Percentiles rank a stretch among this genome's conserved stretches.
Evolutionary conservation across 2,329 filamentous ascomycete genomes (phyloP).

Genomic region (Decorospora gaudefroyi): DNA sequence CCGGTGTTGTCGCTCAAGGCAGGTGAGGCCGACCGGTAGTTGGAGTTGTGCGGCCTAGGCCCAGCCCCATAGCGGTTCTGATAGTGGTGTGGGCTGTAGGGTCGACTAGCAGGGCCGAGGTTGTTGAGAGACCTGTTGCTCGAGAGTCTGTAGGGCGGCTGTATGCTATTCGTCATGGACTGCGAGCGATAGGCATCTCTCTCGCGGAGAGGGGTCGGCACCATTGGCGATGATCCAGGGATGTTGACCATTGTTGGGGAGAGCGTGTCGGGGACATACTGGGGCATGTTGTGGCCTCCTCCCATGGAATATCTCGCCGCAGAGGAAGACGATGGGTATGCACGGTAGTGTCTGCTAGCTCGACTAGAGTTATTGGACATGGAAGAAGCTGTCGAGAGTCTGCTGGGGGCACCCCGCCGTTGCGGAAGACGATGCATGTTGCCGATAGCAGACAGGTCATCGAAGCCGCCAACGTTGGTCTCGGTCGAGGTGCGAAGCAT

Average conservation of each 20-base stretch:
- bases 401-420: constrained; percentile 40
- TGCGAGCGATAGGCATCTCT: constrained; percentile 51
- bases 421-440: constrained; percentile 44
- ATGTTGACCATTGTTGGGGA: constrained; percentile 43
- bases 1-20: constrained; percentile 50
- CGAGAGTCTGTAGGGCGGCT: constrained; percentile 44
- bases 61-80: constrained; percentile 27
- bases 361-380: constrained; percentile 51
- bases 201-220: constrained; percentile 18
- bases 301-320: constrained; percentile 47
- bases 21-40: constrained; percentile 51
- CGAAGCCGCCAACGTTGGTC: constrained; percentile 51
- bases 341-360: constrained; percentile 41
- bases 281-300: constrained; percentile 51
- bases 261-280: constrained; percentile 46
- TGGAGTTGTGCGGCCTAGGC: constrained; percentile 48
- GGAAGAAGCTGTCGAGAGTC: constrained; percentile 48
- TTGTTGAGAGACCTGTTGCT: constrained; percentile 53
- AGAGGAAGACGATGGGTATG: constrained; percentile 50
- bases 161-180: constrained; percentile 44
- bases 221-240: constrained; percentile 39
- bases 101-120: constrained; percentile 49
- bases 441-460: constrained; percentile 46
- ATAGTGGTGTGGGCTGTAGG: constrained; percentile 50
- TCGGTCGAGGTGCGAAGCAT: constrained; percentile 58